Evolutionary conservation across 75 land plant species (phyloP).

Genomic region (Pseudotsuga menziesii): DNA sequence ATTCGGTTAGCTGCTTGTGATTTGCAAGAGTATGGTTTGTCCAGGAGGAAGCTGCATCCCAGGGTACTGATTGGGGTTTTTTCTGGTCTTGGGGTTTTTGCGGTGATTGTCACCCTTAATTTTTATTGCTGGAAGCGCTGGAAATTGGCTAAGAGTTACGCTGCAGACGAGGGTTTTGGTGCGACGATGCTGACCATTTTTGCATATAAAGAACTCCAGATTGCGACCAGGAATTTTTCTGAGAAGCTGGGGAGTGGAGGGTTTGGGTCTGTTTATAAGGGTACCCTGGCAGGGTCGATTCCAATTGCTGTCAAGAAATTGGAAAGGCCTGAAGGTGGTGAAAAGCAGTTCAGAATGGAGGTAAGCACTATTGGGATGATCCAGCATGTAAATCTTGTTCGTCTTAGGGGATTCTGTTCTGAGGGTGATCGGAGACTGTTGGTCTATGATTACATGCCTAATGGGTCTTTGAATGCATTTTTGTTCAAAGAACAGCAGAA

Average conservation of each 20-base stretch:
- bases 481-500: slow-evolving; percentile 22
- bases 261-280: slow-evolving; percentile 25
- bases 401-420: slow-evolving; percentile 33
- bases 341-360: slow-evolving; percentile 42
- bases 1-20: slow-evolving; percentile 1
- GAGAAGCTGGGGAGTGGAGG: slow-evolving; percentile 25
- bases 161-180: background rate
- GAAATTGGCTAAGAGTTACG: background rate
- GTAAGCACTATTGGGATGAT: slow-evolving; percentile 32
- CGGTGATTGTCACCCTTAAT: background rate
- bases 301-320: slow-evolving; percentile 32
- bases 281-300: slow-evolving; percentile 14
- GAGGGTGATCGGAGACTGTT: slow-evolving; percentile 23
- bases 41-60: background rate
- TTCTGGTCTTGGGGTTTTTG: background rate
- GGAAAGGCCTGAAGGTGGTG: slow-evolving; percentile 25
- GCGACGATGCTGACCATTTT: slow-evolving; percentile 9
- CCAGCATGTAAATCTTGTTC: slow-evolving; percentile 37
- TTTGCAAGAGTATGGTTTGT: background rate
- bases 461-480: slow-evolving; percentile 65
- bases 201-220: slow-evolving; percentile 19
- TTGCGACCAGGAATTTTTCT: slow-evolving; percentile 24
- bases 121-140: background rate
- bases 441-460: slow-evolving; percentile 51
- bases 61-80: background rate